Conservation (phyloP, 2,329 filamentous ascomycete species). For the Aspergillus calidoustus region DNA sequence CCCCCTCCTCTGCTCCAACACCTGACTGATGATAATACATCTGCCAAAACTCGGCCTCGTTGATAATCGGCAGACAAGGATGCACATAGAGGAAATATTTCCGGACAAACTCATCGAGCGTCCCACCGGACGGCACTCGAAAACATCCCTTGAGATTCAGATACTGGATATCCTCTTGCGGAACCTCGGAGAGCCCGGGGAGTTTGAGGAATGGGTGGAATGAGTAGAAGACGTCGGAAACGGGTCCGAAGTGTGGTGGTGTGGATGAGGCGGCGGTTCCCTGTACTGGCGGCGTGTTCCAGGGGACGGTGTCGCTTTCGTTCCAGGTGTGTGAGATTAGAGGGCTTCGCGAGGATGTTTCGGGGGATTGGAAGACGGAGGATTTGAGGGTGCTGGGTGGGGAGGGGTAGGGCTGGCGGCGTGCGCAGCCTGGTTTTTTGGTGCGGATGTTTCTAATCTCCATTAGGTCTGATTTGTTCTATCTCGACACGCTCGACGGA, state of each 20-base stretch:
- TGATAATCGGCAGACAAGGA: slow-evolving; percentile 8
- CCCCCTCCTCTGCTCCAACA: background rate
- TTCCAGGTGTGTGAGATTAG: background rate
- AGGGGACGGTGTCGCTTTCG: background rate
- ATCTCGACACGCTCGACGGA: no score
- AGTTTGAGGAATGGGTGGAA: slow-evolving; percentile 12
- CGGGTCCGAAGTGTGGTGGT: background rate
- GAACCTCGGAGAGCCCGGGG: background rate
- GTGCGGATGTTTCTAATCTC: background rate
- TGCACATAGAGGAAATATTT: slow-evolving; percentile 15
- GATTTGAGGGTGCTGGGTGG: background rate
- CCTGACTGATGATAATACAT: background rate
- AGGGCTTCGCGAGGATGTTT: background rate
- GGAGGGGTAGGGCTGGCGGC: slow-evolving; percentile 1
- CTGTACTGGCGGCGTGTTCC: background rate
- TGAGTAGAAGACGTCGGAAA: slow-evolving; percentile 4
- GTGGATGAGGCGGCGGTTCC: background rate
- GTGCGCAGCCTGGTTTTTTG: background rate
- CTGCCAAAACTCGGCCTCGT: slow-evolving; percentile 14
- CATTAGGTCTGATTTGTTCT: background rate
- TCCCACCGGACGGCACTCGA: background rate
- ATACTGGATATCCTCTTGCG: slow-evolving; percentile 9
- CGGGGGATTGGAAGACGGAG: background rate
- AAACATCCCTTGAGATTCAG: slow-evolving; percentile 10
- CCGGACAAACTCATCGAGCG: slow-evolving; percentile 9